Conservation (phyloP, 192 early-diverging fungal genomes). For the Coemansia erecta region DNA sequence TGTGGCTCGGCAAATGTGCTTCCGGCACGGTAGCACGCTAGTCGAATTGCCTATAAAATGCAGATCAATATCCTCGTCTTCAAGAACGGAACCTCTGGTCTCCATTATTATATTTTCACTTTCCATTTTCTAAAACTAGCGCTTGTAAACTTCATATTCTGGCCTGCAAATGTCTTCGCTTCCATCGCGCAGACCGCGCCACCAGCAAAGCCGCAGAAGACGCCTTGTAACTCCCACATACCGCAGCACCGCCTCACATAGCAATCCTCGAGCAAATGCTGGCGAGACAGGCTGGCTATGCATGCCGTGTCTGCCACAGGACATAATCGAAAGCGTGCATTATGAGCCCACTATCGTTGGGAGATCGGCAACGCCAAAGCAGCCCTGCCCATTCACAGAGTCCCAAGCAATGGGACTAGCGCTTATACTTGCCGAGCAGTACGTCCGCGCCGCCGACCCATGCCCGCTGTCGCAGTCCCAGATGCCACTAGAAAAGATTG, state of each 20-base stretch:
- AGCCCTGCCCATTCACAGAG: conserved; percentile 12
- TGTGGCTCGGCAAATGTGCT: too few relatives aligned
- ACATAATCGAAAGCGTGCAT: conserved; percentile 7
- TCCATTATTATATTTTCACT: background rate
- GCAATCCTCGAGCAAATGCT: background rate
- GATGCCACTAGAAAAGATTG: background rate
- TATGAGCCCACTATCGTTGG: conserved; percentile 8
- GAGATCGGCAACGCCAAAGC: background rate
- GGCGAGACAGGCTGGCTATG: conserved; percentile 4
- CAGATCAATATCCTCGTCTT: too few relatives aligned
- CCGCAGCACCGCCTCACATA: background rate
- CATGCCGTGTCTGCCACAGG: conserved; percentile 11
- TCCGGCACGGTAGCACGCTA: too few relatives aligned
- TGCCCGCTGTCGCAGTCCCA: conserved; percentile 1
- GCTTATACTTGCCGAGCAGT: conserved; percentile 29
- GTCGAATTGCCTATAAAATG: too few relatives aligned
- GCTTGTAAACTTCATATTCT: background rate
- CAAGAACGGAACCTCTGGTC: too few relatives aligned
- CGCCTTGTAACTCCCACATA: background rate
- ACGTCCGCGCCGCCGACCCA: conserved; percentile 16
- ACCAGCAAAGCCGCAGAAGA: conserved; percentile 1
- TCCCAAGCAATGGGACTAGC: conserved; percentile 26
- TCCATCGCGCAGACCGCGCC: conserved; percentile 8
- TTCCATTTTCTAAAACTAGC: background rate
- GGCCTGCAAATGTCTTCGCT: background rate